These are phyloP conservation scores for Vicia villosa DNA, from an alignment of 306 rosid species.

Conservation along the genomic window DNA sequence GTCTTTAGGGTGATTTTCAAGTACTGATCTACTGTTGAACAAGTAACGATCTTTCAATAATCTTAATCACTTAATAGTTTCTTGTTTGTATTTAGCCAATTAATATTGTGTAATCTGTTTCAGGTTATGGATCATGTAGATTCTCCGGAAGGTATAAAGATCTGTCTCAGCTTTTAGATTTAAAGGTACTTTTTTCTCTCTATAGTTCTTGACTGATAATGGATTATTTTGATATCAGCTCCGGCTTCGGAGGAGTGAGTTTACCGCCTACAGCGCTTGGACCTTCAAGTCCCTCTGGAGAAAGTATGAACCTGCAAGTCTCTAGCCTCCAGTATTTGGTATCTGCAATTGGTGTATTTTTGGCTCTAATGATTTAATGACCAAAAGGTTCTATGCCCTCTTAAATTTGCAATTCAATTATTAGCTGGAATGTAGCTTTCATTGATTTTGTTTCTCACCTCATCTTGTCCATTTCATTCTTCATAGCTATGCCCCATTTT, in stretches of 20 bases:
- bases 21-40: neutral
- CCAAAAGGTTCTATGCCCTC: constrained; percentile 35
- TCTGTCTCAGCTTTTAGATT: neutral
- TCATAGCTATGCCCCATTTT: constrained; percentile 28
- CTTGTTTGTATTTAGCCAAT: constrained; percentile 14
- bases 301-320: constrained; percentile 50
- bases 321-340: constrained; percentile 52
- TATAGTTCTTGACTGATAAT: constrained; percentile 27
- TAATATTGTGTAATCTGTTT: constrained; percentile 34
- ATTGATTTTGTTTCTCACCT: constrained; percentile 34
- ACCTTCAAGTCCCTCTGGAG: constrained; percentile 58
- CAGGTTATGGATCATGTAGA: constrained; percentile 89
- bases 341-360: constrained; percentile 45
- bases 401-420: constrained; percentile 32
- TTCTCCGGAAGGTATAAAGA: constrained; percentile 65
- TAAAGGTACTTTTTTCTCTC: neutral
- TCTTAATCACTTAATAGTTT: constrained; percentile 19
- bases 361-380: constrained; percentile 48
- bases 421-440: constrained; percentile 42
- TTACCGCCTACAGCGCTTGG: constrained; percentile 56
- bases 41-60: neutral
- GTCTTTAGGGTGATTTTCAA: neutral
- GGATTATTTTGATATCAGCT: constrained; percentile 56
- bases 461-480: constrained; percentile 16
- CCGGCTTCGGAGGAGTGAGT: constrained; percentile 45